Evolutionary conservation across 164 flowering plant species (phyloP), one percentile per base, ranked within the genome.

Genomic region (Berberis vulgaris): DNA sequence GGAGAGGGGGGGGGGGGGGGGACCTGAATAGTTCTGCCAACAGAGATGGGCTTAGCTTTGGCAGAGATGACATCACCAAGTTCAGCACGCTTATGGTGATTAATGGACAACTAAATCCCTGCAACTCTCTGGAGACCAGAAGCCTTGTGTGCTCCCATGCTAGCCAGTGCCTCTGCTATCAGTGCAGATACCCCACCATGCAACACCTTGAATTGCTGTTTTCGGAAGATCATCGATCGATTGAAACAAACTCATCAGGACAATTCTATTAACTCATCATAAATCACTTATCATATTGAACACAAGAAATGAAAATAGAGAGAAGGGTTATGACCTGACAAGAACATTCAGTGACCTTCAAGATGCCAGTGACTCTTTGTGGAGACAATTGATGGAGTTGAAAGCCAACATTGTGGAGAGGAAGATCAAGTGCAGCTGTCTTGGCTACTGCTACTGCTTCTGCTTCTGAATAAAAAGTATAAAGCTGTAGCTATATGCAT

Each of bases 151-250:
- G 97, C 97, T 42, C 98, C 97, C 8, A 87, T 79, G 78, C 98
- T 93, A 5, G 96, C 94, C 63, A 90, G 65, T 1, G 81, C 71
- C 80, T 93, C 97, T 3, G 96, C 82, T 42, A 93, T 78, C 65
- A 93, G 66, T 1, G 98, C 98, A 13, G 93, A 91, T 4, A 91
- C 88, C 10, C 98, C 98, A 1, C 97, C 98, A 61, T 90, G 96
- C 43, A 90, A 74, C 71, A 87, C 91, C 78, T 82, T 82, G 78
- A 86, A 90, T 4, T 92, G 96, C 96, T 77, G 60, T 43, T 40
- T 7, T 11, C 13, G 2, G n/a, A 2, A 3, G 11, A n/a, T 56
- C 44, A n/a, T 41, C 41, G 8, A 39, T 38, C 26, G 26, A 26
- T 26, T 26, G 26, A 26, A 26, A 26, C 26, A 26, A 26, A 26